phyloP scores from a whole-genome alignment of 164 flowering plant species.

The Vitis vinifera region DNA sequence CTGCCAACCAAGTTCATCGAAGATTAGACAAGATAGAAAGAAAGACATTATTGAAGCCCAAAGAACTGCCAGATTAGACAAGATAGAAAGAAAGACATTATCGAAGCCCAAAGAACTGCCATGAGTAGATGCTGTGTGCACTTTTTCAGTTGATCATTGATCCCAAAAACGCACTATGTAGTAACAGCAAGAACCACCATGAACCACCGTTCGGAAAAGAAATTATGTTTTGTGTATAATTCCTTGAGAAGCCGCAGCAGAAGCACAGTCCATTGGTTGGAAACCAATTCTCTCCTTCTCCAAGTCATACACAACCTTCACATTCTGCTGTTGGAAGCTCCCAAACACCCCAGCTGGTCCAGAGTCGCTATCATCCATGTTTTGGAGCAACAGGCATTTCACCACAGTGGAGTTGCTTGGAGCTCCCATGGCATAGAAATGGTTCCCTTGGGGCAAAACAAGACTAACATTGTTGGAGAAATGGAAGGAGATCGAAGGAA shows the following conservation, averaged over 20 bases:
- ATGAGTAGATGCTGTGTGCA: no score
- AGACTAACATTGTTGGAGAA: constrained; percentile 65
- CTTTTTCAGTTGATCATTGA: no score
- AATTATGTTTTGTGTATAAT: constrained; percentile 8
- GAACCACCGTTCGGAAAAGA: no score
- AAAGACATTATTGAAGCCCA: no score
- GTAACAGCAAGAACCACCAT: no score
- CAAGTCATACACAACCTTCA: constrained; percentile 72
- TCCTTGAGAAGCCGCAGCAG: constrained; percentile 43
- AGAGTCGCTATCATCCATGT: constrained; percentile 54
- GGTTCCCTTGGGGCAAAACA: constrained; percentile 46
- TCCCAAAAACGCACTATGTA: no score
- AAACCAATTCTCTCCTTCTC: constrained; percentile 71
- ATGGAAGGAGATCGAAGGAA: constrained; percentile 60
- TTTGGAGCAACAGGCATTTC: constrained; percentile 59
- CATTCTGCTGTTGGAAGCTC: constrained; percentile 70
- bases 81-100: no score
- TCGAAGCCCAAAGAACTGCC: no score
- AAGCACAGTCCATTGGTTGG: constrained; percentile 63
- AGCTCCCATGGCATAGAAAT: constrained; percentile 60
- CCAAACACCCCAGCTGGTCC: constrained; percentile 78
- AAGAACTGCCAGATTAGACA: no score
- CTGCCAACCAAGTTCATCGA: neutral
- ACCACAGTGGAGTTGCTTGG: constrained; percentile 46
- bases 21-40: no score